phyloP scores from a whole-genome alignment of 2,329 filamentous ascomycete genomes.

The Paraconiothyrium brasiliense region DNA sequence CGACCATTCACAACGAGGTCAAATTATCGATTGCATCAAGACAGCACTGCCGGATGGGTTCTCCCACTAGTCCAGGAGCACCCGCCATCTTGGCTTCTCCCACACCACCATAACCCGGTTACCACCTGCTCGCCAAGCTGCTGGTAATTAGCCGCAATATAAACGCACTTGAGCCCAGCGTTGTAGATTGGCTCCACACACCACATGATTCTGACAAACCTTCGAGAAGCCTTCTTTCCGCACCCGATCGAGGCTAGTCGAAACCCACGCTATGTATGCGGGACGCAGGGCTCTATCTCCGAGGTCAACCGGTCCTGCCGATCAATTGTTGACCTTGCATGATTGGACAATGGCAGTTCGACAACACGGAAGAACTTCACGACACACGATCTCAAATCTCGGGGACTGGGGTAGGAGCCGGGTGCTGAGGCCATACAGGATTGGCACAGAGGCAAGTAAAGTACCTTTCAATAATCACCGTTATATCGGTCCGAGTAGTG shows the following conservation, averaged over 20 bases:
- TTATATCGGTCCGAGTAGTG: slow-evolving; percentile 13
- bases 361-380: slow-evolving; percentile 4
- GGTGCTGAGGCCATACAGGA: not conserved
- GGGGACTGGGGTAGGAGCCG: slow-evolving; percentile 2
- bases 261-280: slow-evolving; percentile 1
- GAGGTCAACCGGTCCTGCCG: not conserved
- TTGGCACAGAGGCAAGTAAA: slow-evolving; percentile 13
- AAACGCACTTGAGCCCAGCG: slow-evolving; percentile 2
- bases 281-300: slow-evolving; percentile 12
- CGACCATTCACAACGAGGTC: not conserved
- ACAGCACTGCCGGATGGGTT: not conserved
- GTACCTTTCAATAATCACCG: slow-evolving; percentile 20
- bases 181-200: not conserved
- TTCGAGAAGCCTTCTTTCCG: slow-evolving; percentile 16
- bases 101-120: slow-evolving; percentile 3
- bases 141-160: slow-evolving; percentile 15
- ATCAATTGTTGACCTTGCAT: not conserved
- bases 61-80: slow-evolving; percentile 6
- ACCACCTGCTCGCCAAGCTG: slow-evolving; percentile 10
- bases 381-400: not conserved
- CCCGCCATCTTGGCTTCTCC: slow-evolving; percentile 8
- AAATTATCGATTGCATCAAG: not conserved
- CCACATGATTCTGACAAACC: slow-evolving; percentile 14
- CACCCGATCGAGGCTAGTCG: slow-evolving; percentile 5
- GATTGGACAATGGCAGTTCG: slow-evolving; percentile 6